Evolutionary conservation across 1,284 basidiomycete species (phyloP), one percentile per base, ranked within the genome.

Genomic region (Sanghuangporus baumii): DNA sequence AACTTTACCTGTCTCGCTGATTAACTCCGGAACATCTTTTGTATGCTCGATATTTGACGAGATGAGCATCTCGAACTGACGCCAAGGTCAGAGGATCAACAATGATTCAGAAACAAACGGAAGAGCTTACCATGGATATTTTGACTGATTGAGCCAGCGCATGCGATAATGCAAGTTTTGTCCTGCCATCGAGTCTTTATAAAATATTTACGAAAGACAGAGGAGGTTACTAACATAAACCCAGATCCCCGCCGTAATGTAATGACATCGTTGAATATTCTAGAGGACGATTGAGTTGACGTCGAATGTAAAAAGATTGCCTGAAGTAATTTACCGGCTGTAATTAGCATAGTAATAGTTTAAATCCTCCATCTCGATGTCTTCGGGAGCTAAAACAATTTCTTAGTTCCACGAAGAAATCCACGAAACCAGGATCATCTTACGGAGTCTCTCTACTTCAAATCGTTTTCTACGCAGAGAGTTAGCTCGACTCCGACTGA

Each of bases 311-410:
- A 47, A 38, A 20, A 64, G 56, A 66, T 64, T 7, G 14, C 2
- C 26, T 16, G 63, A 51, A 55, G n/a, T 18, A 59, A 69, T 83
- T 66, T 73, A 91, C 93, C 93, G 86, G 73, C 92, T 94, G 73
- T 98, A 98, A 73, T 96, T 95, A 16, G 95, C 95, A 70, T 96
- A 95, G 71, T 98, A 98, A 75, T 91, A 98, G 74, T 97, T 97
- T 52, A 98, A 79, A 71, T 98, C 96, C 78, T 98, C 96, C 87
- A 93, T 94, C 75, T 98, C 94, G 18, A 94, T 79, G 68, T 90
- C 88, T 58, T 95, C 89, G 11, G 88, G 79, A 55, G 86, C 91
- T 92, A 68, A 46, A 62, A 40, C 18, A 34, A 55, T 23, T 37
- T 57, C 60, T 51, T n/a, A 48, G 47, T 50, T 20, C 50, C 23